Evolutionary conservation across 192 early-diverging fungal species (phyloP), one percentile per base, ranked within the genome.

Genomic region (Backusella sp.): DNA sequence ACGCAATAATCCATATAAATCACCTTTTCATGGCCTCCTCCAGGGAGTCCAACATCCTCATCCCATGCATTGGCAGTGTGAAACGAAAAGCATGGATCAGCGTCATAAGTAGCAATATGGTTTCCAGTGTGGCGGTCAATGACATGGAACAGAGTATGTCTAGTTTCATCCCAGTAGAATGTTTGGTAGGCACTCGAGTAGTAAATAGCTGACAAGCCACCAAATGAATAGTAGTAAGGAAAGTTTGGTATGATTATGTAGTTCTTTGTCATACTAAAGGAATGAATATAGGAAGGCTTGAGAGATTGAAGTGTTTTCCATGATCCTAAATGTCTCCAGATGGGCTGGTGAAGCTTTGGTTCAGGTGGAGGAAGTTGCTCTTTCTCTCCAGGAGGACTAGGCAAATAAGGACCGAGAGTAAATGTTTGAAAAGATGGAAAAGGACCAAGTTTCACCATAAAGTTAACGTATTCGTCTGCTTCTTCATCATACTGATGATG

Each of bases 21-120:
- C 0, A 77, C 73, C 1, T 66, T 68, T 49, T 83, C 82, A 2
- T n/a, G 30, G 1, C 32, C 30, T 26, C 78, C 82, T 30, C 67
- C 85, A 56, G 75, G 76, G 23, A 72, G 41, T 28, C 36, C 34
- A 4, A 75, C 49, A 3, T 75, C 75, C 36, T 83, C 80, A 68
- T 88, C 87, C 74, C 76, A 88, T 0, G 85, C 87, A 36, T 88
- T 86, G 39, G 80, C 78, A 65, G 80, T 78, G 72, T 88, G 87
- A 70, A 86, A 82, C 14, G 83, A 49, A 69, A 85, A 88, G 15
- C 77, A 84, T 14, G 85, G 71, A 11, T 79, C 83, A 30, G 75
- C 66, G 12, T 82, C 79, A 69, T 86, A 88, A 6, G 83, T 79
- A 46, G 84, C 86, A 1, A 88, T 78, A 56, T 84, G 80, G 1